Percentiles rank a stretch among this genome's conserved stretches.
These are phyloP conservation scores for Erigeron canadensis DNA, from an alignment of 129 eudicot genomes.

Conservation along the genomic window DNA sequence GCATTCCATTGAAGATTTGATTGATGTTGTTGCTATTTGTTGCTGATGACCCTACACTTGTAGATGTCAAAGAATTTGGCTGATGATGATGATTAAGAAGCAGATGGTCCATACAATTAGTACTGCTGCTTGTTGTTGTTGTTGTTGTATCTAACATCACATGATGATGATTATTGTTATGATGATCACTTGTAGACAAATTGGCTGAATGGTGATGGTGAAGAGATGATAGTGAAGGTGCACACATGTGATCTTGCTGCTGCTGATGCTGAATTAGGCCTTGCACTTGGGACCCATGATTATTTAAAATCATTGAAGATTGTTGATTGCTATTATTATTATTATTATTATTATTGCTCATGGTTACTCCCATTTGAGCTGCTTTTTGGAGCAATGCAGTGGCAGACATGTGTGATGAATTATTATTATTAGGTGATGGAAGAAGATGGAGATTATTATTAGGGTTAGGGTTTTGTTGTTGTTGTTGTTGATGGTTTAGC, in stretches of 20 bases:
- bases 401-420: slow-evolving; percentile 64
- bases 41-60: slow-evolving; percentile 36
- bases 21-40: slow-evolving; percentile 39
- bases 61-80: slow-evolving; percentile 31
- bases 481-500: slow-evolving; percentile 28
- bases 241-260: slow-evolving; percentile 49
- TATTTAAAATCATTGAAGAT: slow-evolving; percentile 28
- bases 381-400: slow-evolving; percentile 79
- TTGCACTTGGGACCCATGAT: slow-evolving; percentile 47
- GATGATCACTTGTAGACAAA: slow-evolving; percentile 54
- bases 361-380: slow-evolving; percentile 73
- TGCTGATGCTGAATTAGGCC: slow-evolving; percentile 22
- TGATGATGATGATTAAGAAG: slow-evolving; percentile 30
- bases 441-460: slow-evolving; percentile 12
- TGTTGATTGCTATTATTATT: too few species aligned
- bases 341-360: slow-evolving; percentile 39
- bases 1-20: slow-evolving; percentile 40
- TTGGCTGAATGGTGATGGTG: slow-evolving; percentile 37
- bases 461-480: slow-evolving; percentile 33
- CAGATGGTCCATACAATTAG: slow-evolving; percentile 47
- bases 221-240: slow-evolving; percentile 41
- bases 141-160: slow-evolving; percentile 37
- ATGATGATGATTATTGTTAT: slow-evolving; percentile 35
- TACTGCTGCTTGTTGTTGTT: too few species aligned
- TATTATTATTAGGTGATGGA: slow-evolving; percentile 36